Percentiles rank a stretch among this genome's conserved stretches.
phyloP scores from a whole-genome alignment of 1,284 basidiomycete species.

The Fereydounia khargensis region DNA sequence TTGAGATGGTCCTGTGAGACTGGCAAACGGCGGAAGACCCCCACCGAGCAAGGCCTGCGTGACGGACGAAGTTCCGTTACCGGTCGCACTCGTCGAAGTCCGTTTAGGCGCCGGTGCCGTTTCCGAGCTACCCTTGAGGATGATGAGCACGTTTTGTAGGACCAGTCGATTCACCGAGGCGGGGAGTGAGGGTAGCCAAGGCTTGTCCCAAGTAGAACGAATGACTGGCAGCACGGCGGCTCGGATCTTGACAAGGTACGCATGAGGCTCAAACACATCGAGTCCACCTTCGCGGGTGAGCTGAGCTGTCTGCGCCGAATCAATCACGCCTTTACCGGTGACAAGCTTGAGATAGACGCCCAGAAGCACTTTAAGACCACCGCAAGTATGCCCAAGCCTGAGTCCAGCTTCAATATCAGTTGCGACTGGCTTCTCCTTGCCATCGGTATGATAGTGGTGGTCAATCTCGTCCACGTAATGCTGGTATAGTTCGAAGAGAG shows the following conservation, averaged over 20 bases:
- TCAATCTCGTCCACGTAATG: conserved; percentile 67
- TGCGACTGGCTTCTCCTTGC: conserved; percentile 12
- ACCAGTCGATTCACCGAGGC: conserved; percentile 64
- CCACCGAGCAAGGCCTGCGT: background rate
- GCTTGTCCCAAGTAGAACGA: conserved; percentile 73
- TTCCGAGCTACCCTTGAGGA: conserved; percentile 72
- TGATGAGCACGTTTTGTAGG: conserved; percentile 74
- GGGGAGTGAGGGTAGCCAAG: conserved; percentile 77
- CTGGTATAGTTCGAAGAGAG: conserved; percentile 67
- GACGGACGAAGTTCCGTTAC: background rate
- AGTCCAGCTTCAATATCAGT: conserved; percentile 33
- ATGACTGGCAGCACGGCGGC: conserved; percentile 70
- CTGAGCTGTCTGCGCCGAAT: conserved; percentile 77
- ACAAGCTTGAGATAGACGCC: conserved; percentile 75
- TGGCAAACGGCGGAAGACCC: background rate
- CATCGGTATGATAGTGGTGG: conserved; percentile 62
- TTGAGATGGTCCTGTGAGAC: background rate
- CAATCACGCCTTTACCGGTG: conserved; percentile 75
- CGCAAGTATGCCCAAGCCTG: conserved; percentile 67
- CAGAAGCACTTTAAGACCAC: conserved; percentile 77
- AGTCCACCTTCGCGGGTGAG: conserved; percentile 56
- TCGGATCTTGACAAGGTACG: conserved; percentile 80
- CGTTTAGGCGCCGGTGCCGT: conserved; percentile 15
- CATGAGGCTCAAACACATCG: conserved; percentile 71
- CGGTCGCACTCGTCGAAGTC: background rate